Conservation (phyloP, 306 rosid genomes). For the Cucurbita maxima region DNA sequence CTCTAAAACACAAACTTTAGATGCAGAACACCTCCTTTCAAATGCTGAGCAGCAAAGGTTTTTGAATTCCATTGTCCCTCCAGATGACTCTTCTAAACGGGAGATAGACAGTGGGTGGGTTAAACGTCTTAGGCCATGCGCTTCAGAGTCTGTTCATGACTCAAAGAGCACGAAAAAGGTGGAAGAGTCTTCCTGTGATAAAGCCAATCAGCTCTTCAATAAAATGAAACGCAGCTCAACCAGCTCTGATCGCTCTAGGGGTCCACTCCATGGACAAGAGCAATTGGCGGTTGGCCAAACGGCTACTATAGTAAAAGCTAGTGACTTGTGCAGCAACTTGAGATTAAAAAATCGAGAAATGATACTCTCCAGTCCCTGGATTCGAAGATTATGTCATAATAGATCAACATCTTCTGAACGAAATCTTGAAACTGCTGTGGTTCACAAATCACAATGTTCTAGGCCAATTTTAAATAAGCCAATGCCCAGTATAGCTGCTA, state of each 20-base stretch:
- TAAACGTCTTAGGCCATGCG: constrained; percentile 54
- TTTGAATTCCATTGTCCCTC: constrained; percentile 25
- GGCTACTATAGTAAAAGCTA: constrained; percentile 14
- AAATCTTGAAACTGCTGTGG: constrained; percentile 20
- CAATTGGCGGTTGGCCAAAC: constrained; percentile 10
- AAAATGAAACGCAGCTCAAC: constrained; percentile 17
- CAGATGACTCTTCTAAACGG: constrained; percentile 21
- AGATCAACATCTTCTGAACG: constrained; percentile 17
- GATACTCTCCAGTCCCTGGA: constrained; percentile 76
- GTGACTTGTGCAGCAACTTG: constrained; percentile 14
- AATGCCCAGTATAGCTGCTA: constrained; percentile 83
- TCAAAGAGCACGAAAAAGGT: constrained; percentile 34
- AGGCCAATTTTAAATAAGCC: constrained; percentile 21
- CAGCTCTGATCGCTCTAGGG: constrained; percentile 22
- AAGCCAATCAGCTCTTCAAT: constrained; percentile 15
- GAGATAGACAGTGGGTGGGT: constrained; percentile 65
- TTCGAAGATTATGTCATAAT: constrained; percentile 48
- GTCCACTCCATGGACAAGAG: constrained; percentile 18
- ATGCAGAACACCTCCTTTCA: constrained; percentile 45
- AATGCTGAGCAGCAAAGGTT: constrained; percentile 26
- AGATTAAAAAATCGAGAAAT: constrained; percentile 23
- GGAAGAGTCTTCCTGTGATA: constrained; percentile 35
- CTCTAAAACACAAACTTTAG: constrained; percentile 76
- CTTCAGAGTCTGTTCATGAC: constrained; percentile 28
- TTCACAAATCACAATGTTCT: constrained; percentile 20